phyloP scores from a whole-genome alignment of 148 eudicot species.

The Dianthus caryophyllus region DNA sequence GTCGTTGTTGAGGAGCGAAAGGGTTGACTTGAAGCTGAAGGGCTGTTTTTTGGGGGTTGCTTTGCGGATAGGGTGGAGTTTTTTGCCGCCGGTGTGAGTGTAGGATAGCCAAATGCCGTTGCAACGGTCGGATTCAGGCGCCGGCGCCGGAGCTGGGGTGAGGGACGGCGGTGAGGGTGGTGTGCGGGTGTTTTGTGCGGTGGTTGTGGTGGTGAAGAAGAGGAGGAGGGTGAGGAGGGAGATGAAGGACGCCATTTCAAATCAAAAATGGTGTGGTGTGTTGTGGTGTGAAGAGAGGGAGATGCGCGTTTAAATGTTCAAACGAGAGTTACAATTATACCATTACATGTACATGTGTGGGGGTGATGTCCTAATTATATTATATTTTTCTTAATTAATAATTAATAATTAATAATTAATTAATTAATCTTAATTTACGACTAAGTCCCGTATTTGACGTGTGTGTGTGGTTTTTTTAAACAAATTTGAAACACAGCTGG shows the following conservation, averaged over 20 bases:
- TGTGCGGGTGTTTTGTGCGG: neutral
- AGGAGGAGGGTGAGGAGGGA: neutral
- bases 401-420: no score
- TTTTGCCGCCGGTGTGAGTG: conserved; percentile 15
- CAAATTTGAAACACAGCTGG: no score
- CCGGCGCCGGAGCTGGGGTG: conserved; percentile 24
- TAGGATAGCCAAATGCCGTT: conserved; percentile 31
- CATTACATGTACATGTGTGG: no score
- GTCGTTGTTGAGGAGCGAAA: conserved; percentile 45
- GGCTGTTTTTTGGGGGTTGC: conserved; percentile 44
- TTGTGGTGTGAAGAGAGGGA: neutral
- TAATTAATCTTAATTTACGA: no score
- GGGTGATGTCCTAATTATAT: no score
- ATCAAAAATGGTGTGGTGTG: no score
- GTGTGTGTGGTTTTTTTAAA: no score
- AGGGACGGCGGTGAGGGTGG: neutral
- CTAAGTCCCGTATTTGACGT: no score
- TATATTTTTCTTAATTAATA: no score
- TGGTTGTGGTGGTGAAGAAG: neutral
- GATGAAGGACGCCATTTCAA: neutral
- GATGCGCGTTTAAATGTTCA: conserved; percentile 20
- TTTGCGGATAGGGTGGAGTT: conserved; percentile 16
- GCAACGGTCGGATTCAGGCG: conserved; percentile 22
- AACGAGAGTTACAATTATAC: no score
- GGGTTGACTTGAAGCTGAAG: conserved; percentile 49